These are phyloP conservation scores for Xylaria bambusicola DNA, from an alignment of 495 filamentous ascomycete species.

Conservation along the genomic window DNA sequence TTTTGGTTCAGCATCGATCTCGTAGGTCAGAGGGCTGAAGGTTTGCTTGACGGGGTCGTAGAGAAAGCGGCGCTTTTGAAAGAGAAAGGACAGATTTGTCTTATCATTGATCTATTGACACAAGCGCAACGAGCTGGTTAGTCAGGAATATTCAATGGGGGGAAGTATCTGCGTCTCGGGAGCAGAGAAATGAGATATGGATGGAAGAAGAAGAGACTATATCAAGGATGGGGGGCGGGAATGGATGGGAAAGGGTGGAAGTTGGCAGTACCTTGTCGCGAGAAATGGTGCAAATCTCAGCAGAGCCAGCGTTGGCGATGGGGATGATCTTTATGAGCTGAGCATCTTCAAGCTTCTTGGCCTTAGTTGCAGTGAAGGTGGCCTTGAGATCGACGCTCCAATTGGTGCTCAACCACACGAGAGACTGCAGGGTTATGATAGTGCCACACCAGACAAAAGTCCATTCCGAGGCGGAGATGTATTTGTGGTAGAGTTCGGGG, in stretches of 20 bases:
- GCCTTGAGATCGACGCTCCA: conserved; percentile 90
- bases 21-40: conserved; percentile 83
- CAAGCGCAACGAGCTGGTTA: conserved; percentile 17
- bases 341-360: conserved; percentile 73
- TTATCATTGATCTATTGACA: conserved; percentile 61
- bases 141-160: background rate
- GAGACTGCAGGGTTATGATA: conserved; percentile 83
- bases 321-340: conserved; percentile 91
- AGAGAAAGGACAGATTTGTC: conserved; percentile 83
- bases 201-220: too few species aligned
- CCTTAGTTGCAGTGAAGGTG: conserved; percentile 75
- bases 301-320: conserved; percentile 79
- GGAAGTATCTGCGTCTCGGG: background rate
- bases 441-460: conserved; percentile 90
- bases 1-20: conserved; percentile 81
- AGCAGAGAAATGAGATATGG: too few species aligned
- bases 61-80: conserved; percentile 97
- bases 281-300: conserved; percentile 82
- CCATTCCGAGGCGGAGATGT: conserved; percentile 91
- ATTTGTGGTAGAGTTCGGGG: conserved; percentile 78
- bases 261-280: conserved; percentile 62
- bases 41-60: conserved; percentile 67
- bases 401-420: conserved; percentile 93
- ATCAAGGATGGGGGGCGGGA: background rate
- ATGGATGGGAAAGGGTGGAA: background rate